Evolutionary conservation across 73 alveolate genomes (phyloP).

Genomic region (Effrenium voratum): DNA sequence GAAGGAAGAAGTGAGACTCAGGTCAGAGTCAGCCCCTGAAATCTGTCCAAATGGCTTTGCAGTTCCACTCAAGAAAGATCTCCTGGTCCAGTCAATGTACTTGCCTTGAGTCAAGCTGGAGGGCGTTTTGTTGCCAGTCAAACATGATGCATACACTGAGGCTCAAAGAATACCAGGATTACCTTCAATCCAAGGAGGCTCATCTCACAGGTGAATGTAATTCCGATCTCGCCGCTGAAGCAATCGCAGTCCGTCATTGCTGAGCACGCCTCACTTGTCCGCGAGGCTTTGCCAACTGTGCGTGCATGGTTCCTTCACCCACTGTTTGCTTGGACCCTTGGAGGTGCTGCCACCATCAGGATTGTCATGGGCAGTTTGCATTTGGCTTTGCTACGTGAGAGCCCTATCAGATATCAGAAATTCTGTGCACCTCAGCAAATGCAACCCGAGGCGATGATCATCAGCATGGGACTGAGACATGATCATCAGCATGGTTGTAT

Average conservation of each 20-base stretch:
- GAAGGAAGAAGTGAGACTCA: constrained; percentile 39
- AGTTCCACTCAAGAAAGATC: not conserved
- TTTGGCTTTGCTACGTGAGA: constrained; percentile 9
- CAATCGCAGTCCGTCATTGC: constrained; percentile 15
- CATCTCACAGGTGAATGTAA: too few relatives aligned
- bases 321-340: not conserved
- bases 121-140: not conserved
- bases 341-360: constrained; percentile 56
- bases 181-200: constrained; percentile 64
- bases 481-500: not conserved
- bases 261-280: constrained; percentile 59
- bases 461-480: not conserved
- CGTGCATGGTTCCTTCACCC: too few relatives aligned
- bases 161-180: constrained; percentile 23
- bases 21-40: constrained; percentile 11
- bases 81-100: not conserved
- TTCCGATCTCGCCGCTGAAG: too few relatives aligned
- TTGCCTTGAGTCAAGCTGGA: too few relatives aligned
- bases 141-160: not conserved
- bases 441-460: not conserved
- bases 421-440: not conserved
- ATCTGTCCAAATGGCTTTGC: too few relatives aligned
- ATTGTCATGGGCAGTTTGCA: constrained; percentile 35
- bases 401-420: not conserved
- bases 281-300: constrained; percentile 1